A percentile compares a stretch with the other conserved stretches of the same genome.
Evolutionary conservation across 495 filamentous ascomycete species (phyloP).

Genomic region (Penicillium nucicola): DNA sequence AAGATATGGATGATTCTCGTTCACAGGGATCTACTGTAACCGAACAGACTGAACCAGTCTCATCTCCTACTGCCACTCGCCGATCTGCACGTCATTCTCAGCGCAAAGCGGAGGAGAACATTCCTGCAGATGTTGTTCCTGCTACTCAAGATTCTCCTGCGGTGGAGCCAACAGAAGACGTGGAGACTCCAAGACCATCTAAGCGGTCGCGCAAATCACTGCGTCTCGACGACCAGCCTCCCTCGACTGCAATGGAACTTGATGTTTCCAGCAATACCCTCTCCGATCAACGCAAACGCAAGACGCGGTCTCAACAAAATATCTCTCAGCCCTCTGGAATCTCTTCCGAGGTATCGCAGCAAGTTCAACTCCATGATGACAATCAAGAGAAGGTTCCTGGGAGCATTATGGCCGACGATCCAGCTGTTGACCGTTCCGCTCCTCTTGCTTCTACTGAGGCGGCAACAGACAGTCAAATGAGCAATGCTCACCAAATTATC

Average conservation of each 20-base stretch:
- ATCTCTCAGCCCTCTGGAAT: background rate
- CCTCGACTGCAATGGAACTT: constrained; percentile 5
- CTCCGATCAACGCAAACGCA: constrained; percentile 10
- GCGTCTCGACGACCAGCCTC: constrained; percentile 21
- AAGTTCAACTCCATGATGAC: background rate
- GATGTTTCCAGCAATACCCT: constrained; percentile 9
- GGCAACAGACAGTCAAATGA: constrained; percentile 16
- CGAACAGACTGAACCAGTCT: constrained; percentile 1
- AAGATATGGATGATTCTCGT: constrained; percentile 11
- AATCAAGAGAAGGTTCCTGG: background rate
- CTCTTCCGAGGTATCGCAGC: background rate
- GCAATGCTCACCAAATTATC: background rate
- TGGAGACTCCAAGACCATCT: constrained; percentile 9
- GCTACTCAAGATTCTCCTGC: constrained; percentile 7
- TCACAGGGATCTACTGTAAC: constrained; percentile 16
- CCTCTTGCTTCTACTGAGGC: constrained; percentile 17
- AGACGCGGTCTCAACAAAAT: constrained; percentile 13
- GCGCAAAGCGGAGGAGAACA: constrained; percentile 6
- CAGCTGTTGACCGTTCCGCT: background rate
- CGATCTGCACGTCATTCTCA: constrained; percentile 26
- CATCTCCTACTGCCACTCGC: constrained; percentile 14
- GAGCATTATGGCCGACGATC: background rate
- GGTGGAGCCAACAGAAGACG: background rate
- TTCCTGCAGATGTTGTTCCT: background rate
- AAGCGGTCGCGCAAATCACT: constrained; percentile 25